Evolutionary conservation across 495 filamentous ascomycete species (phyloP), one percentile per base, ranked within the genome.

Genomic region (Neurospora sp.): DNA sequence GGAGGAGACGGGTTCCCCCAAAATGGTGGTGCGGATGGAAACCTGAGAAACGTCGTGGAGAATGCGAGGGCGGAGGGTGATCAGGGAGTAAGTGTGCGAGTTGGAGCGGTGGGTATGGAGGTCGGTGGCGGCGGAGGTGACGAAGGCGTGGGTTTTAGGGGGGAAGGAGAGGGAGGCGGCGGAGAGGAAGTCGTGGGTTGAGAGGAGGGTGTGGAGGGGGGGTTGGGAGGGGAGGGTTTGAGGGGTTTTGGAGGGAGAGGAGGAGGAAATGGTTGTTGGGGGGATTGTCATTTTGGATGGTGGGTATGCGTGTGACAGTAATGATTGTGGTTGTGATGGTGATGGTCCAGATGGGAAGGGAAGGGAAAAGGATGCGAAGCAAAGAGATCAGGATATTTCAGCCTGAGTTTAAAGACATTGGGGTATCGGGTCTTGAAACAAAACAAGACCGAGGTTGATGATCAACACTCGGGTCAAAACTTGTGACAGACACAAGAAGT

Each of bases 61-160:
- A 16, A 95, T 87, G 31, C 92, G 87, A 4, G 94, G 94, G 0
- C 93, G 89, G 70, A 95, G 87, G 82, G 87, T 86, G 75, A 96
- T 91, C 14, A 87, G 84, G 46, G 88, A 81, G 78, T 92, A 94
- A 27, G 86, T 84, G 10, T 4, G 4, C 3, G 4, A 5, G 6
- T 89, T 89, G 6, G 77, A 76, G 71, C 75, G 77, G 23, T 89
- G 87, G 0, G 93, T 93, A 72, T 92, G 80, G 0, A 90, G 82
- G 80, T 96, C 93, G 1, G 91, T 95, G 8, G 94, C 92, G 14
- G 93, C 93, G 44, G 91, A 93, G 41, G 91, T 91, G 77, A 92
- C 91, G 82, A 95, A 97, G 0, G 93, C 94, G 89, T 91, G 93
- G 12, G 93, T 88, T 79, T 96, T 96, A 27, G 86, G 84, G 38